A percentile compares a stretch with the other conserved stretches of the same genome.
These are phyloP conservation scores for Astragalus membranaceus DNA, from an alignment of 306 rosid genomes.

Conservation along the genomic window DNA sequence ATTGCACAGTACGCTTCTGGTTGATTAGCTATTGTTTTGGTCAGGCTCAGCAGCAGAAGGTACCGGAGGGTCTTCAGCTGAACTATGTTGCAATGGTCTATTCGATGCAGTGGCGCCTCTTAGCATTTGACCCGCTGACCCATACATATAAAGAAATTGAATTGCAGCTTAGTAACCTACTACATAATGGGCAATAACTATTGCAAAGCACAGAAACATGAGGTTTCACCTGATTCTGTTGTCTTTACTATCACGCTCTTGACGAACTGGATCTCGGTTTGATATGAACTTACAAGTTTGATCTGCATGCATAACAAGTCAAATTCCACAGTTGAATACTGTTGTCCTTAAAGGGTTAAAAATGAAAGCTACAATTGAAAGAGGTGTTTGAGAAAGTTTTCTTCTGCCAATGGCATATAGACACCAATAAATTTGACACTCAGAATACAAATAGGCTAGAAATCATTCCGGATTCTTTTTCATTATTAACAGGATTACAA, in stretches of 20 bases:
- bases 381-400: not conserved
- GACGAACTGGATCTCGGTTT: conserved; percentile 52
- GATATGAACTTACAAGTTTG: conserved; percentile 50
- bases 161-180: not conserved
- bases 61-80: conserved; percentile 38
- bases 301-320: conserved; percentile 38
- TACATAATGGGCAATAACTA: not conserved
- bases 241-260: conserved; percentile 37
- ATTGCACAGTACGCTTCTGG: not conserved
- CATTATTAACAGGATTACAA: not conserved
- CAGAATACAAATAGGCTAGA: not conserved
- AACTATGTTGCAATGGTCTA: conserved; percentile 14
- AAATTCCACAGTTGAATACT: not conserved
- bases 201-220: not conserved
- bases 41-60: conserved; percentile 35
- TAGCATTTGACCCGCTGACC: conserved; percentile 29
- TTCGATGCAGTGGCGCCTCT: conserved; percentile 31
- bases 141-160: not conserved
- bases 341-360: not conserved
- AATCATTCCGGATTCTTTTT: not conserved
- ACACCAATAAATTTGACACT: not conserved
- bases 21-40: conserved; percentile 18
- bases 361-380: not conserved
- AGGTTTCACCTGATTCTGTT: conserved; percentile 57
- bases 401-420: conserved; percentile 8